Evolutionary conservation across 2,329 filamentous ascomycete genomes (phyloP), one percentile per base, ranked within the genome.

Genomic region (Diaporthe sp.): DNA sequence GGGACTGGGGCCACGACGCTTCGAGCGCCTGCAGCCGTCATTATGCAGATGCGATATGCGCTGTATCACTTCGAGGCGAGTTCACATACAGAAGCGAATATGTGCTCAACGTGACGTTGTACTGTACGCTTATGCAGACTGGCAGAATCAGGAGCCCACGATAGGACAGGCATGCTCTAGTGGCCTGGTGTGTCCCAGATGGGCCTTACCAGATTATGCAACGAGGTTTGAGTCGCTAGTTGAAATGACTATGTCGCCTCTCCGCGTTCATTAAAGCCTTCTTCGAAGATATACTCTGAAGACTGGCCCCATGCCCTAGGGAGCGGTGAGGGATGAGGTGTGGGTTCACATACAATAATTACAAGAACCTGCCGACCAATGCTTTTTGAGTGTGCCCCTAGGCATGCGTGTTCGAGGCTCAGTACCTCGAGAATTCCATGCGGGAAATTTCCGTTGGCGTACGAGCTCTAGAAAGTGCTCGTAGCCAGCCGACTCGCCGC

Each of bases 401-500:
- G 49, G 53, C 57, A 65, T 65, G 42, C 61, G 42, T 65, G 51
- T 6, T 49, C 28, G 44, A 47, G 47, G 47, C 31, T 42, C 9
- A 39, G 53, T 42, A 13, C 28, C 39, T 44, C 34, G 57, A 68
- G 37, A n/a, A 47, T 70, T 49, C 28, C 34, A 51, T 47, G 37
- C 67, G 51, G 28, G 49, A 74, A 28, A 4, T 13, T 12, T 51
- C n/a, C 31, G n/a, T 53, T 39, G 55, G 31, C 34, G 12, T 31
- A 31, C 22, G 20, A 72, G 81, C 49, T n/a, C 83, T 86, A 98
- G 84, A 98, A 98, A 25, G 96, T 98, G 87, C 96, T 98, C 79
- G 95, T 94, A 65, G 96, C 97, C 86, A 99, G 87, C 82, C 97
- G 91, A 85, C 95, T 98, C 49, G 97, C 97, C 72, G 97, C 97